phyloP scores from a whole-genome alignment of 108 stramenopile genomes.

The Parietichytrium sp. region DNA sequence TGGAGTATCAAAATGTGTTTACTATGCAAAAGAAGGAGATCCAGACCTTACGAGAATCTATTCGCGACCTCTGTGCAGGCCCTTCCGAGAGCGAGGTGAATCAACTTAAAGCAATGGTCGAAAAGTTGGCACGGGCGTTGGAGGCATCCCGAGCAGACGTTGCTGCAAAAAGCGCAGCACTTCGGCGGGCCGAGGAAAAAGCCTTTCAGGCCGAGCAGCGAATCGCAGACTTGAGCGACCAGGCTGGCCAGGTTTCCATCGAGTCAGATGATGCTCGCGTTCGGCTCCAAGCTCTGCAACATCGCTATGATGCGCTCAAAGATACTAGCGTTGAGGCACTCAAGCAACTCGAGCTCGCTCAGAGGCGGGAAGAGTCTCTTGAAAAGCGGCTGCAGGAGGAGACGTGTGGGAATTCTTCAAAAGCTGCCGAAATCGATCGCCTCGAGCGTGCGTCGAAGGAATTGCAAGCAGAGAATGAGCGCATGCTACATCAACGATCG shows the following conservation, averaged over 20 bases:
- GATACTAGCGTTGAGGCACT: slow-evolving; percentile 2
- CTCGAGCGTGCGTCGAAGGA: no score
- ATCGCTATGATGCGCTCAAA: slow-evolving; percentile 21
- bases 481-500: no score
- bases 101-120: slow-evolving; percentile 31
- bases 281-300: background rate
- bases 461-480: no score
- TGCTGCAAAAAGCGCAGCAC: background rate
- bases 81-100: background rate
- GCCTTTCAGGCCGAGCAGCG: background rate
- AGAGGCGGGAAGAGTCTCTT: background rate
- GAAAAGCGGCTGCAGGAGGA: background rate
- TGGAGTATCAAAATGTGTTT: slow-evolving; percentile 50
- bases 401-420: no score
- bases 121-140: slow-evolving; percentile 7
- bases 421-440: no score
- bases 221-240: background rate
- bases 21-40: slow-evolving; percentile 45
- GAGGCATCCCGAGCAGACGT: background rate
- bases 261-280: background rate
- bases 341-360: background rate
- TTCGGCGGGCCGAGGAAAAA: background rate
- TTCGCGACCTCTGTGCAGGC: background rate
- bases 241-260: background rate
- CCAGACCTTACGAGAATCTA: slow-evolving; percentile 38